These are phyloP conservation scores for Ormosia emarginata DNA, from an alignment of 306 rosid genomes.

Conservation along the genomic window DNA sequence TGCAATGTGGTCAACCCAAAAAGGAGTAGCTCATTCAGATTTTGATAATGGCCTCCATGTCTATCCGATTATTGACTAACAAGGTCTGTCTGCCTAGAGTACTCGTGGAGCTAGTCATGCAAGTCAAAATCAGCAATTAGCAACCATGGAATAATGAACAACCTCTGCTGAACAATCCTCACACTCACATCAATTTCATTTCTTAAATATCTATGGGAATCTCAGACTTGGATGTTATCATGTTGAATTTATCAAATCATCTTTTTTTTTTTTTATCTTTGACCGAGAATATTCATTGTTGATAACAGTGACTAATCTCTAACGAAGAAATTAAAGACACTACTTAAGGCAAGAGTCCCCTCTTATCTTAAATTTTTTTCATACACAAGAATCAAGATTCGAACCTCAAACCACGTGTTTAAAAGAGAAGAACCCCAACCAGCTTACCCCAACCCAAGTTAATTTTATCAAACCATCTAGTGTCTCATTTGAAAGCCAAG, in stretches of 20 bases:
- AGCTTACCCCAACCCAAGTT: no score
- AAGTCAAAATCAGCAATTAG: constrained; percentile 26
- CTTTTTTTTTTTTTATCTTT: no score
- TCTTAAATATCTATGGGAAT: constrained; percentile 35
- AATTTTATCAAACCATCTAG: not conserved
- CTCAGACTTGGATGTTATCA: constrained; percentile 18
- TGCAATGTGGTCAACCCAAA: not conserved
- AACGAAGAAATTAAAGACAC: no score
- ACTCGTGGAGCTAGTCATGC: not conserved
- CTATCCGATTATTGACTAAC: not conserved
- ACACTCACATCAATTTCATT: constrained; percentile 29
- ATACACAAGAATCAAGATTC: no score
- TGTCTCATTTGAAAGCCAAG: constrained; percentile 21
- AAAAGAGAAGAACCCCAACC: no score
- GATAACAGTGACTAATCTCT: no score
- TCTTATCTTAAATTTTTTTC: no score
- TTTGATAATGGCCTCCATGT: not conserved
- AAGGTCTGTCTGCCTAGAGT: not conserved
- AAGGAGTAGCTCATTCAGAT: not conserved
- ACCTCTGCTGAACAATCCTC: constrained; percentile 2
- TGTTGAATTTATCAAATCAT: constrained; percentile 22
- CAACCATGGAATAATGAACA: constrained; percentile 20
- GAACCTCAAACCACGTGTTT: no score
- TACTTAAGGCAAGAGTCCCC: no score
- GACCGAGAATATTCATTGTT: no score